These are phyloP conservation scores for Talaromyces sp. DNA, from an alignment of 2,329 filamentous ascomycete genomes.

Conservation along the genomic window DNA sequence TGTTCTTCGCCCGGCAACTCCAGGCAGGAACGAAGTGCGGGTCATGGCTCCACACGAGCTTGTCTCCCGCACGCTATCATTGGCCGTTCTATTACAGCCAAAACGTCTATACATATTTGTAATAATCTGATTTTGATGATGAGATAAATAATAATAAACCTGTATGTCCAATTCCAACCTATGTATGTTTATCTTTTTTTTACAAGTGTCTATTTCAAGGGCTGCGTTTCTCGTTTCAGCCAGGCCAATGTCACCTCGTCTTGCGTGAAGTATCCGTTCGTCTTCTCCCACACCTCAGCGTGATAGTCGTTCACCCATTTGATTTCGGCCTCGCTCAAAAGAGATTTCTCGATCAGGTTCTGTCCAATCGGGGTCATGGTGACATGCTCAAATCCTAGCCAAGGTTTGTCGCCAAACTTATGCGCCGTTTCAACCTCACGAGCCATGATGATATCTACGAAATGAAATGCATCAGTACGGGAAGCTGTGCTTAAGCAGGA, in stretches of 20 bases:
- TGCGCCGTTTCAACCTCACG: constrained; percentile 81
- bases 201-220: constrained; percentile 33
- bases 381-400: constrained; percentile 91
- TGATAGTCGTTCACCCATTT: constrained; percentile 86
- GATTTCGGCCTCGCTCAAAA: constrained; percentile 71
- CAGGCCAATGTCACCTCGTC: constrained; percentile 69
- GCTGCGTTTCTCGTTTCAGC: constrained; percentile 80
- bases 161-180: not conserved
- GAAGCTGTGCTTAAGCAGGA: not conserved
- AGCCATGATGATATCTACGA: constrained; percentile 73
- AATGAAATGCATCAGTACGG: not conserved
- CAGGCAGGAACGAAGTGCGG: constrained; percentile 1
- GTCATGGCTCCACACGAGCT: constrained; percentile 11
- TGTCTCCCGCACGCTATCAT: not conserved
- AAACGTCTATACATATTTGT: no score
- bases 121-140: not conserved
- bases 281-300: constrained; percentile 74
- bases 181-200: not conserved
- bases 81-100: not conserved
- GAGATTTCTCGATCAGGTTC: constrained; percentile 70
- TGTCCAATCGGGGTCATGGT: constrained; percentile 95
- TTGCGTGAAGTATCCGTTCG: constrained; percentile 65
- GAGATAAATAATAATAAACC: not conserved
- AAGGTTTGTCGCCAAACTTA: constrained; percentile 89
- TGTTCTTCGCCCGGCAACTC: not conserved